Evolutionary conservation across 768 basidiomycete species (phyloP), one percentile per base, ranked within the genome.

Genomic region (Agrocybe praecox): DNA sequence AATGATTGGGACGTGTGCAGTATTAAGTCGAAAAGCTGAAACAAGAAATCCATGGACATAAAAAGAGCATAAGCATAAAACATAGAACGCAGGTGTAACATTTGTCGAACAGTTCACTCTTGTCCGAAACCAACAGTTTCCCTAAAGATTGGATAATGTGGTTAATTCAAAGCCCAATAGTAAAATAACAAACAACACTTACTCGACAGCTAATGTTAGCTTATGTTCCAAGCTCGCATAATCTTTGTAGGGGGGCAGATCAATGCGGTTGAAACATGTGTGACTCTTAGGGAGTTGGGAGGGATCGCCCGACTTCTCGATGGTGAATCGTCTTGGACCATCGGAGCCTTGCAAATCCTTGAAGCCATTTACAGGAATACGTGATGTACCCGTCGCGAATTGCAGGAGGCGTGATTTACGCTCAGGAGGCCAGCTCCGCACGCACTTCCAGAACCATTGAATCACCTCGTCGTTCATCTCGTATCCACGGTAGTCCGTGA

Each of bases 401-500:
- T 98, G 96, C 52, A 98, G 77, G 50, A 98, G 74, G 29, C 96
- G 92, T 14, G 93, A 95, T 78, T 99, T 99, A 74, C 96, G 89
- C 78, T 99, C 97, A 0, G 96, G 88, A 11, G 97, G 96, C 97
- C 97, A 99, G 65, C 89, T 87, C 63, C 93, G 90, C 45, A 99
- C 93, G 66, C 94, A 95, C 77, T 98, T 94, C 97, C 97, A 99
- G 89, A 99, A 99, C 97, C 97, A 99, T 69, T 98, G 94, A 55
- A 99, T 96, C 47, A 96, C 92, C 67, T 96, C 94, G 68, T 96
- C 94, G 65, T 89, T 91, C 74, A 93, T 87, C 74, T 95, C 92
- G 68, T 96, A 96, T 15, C 94, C 96, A 62, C 96, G 89, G 75
- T 98, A 98, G 71, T 98, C 97, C 34, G 97, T 99, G 75, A 96